Evolutionary conservation across 257 asterid genomes (phyloP).

Genomic region (Thymus quinquecostatus): DNA sequence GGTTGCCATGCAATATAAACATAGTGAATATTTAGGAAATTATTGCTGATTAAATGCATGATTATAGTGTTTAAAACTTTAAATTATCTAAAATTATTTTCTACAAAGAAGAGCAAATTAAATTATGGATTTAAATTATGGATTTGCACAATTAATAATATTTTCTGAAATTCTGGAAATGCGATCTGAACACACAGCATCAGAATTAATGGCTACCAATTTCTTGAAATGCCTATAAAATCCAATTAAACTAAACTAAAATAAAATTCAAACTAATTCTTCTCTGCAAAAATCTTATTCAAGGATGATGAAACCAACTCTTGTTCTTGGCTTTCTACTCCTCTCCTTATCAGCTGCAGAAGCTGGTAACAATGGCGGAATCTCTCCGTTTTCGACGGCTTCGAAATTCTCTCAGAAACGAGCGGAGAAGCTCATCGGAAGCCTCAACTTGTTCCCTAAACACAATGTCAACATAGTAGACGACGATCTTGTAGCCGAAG

Average conservation of each 20-base stretch:
- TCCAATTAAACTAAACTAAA: background rate
- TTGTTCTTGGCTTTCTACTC: conserved; percentile 2
- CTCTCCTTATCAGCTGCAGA: conserved; percentile 20
- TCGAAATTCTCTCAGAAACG: conserved; percentile 21
- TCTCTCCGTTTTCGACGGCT: background rate
- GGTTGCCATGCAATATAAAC: background rate
- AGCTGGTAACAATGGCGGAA: background rate
- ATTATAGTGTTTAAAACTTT: too few species aligned
- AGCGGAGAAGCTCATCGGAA: conserved; percentile 45
- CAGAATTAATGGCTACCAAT: background rate
- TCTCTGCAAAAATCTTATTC: background rate
- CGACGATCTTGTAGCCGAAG: background rate
- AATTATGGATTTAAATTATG: too few species aligned
- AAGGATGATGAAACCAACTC: conserved; percentile 4
- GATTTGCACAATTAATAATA: conserved; percentile 7
- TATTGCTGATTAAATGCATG: background rate
- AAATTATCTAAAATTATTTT: background rate
- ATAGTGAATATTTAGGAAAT: background rate
- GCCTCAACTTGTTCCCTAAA: conserved; percentile 53
- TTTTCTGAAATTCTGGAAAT: conserved; percentile 23
- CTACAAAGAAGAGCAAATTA: background rate
- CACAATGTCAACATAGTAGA: conserved; percentile 42
- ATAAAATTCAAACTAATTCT: background rate
- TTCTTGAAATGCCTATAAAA: conserved; percentile 20
- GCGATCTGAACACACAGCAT: background rate